These are phyloP conservation scores for Blastomyces silverae DNA, from an alignment of 2,329 filamentous ascomycete genomes.

Conservation along the genomic window DNA sequence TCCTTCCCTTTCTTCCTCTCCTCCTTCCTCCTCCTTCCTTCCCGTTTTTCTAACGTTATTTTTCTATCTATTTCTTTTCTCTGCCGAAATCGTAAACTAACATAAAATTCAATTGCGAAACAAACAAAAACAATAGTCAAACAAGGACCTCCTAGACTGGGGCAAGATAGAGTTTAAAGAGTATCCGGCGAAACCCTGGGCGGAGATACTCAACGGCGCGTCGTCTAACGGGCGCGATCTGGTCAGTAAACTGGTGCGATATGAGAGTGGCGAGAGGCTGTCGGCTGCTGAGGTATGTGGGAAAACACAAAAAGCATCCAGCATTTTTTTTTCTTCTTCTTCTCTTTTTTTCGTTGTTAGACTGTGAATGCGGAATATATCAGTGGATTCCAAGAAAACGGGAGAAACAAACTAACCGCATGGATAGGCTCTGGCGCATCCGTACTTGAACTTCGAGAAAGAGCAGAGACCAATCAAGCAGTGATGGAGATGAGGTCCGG, in stretches of 20 bases:
- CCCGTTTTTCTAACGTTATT: not conserved
- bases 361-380: not conserved
- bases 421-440: conserved; percentile 34
- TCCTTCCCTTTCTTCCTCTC: not conserved
- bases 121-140: conserved; percentile 27
- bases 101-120: conserved; percentile 8
- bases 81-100: conserved; percentile 1
- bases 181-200: conserved; percentile 64
- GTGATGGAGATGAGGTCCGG: no score
- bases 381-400: no score
- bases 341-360: not conserved
- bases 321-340: not conserved
- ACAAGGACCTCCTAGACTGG: conserved; percentile 66
- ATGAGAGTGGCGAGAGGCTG: not conserved
- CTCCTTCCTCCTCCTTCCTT: not conserved
- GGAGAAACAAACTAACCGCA: not conserved
- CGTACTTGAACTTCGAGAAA: conserved; percentile 28
- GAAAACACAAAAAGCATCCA: not conserved
- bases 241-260: conserved; percentile 50
- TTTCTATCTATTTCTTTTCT: not conserved
- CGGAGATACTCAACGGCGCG: conserved; percentile 57
- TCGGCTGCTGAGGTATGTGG: conserved; percentile 2
- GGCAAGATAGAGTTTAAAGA: conserved; percentile 73
- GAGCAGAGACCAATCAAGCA: no score
- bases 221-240: conserved; percentile 57